Conservation (phyloP, 2,329 filamentous ascomycete species). For the Claviceps pazoutovae region DNA sequence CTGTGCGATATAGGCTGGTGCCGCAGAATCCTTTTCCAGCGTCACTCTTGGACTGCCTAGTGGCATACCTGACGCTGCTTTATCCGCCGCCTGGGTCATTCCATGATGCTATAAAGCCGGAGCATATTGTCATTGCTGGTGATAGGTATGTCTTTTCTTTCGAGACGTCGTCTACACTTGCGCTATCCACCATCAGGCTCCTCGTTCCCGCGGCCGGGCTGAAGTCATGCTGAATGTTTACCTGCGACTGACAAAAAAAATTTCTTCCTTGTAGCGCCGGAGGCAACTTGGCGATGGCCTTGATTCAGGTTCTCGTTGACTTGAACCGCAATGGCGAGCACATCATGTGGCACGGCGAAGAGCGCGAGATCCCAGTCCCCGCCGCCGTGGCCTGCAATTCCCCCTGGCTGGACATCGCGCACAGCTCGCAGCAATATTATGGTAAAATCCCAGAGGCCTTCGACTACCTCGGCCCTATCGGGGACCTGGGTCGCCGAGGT, state of each 20-base stretch:
- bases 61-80: conserved; percentile 58
- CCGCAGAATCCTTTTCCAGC: conserved; percentile 64
- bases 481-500: conserved; percentile 13
- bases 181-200: not conserved
- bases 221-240: not conserved
- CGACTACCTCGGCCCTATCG: conserved; percentile 37
- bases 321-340: conserved; percentile 32
- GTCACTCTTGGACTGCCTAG: conserved; percentile 57
- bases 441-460: conserved; percentile 14
- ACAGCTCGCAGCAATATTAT: conserved; percentile 28
- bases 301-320: conserved; percentile 56
- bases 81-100: conserved; percentile 55
- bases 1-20: conserved; percentile 59
- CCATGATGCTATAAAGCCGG: conserved; percentile 50
- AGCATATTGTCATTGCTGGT: conserved; percentile 56
- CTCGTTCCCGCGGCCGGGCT: too few species aligned
- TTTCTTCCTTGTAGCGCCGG: conserved; percentile 40
- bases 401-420: conserved; percentile 60
- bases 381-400: conserved; percentile 49
- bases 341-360: conserved; percentile 46
- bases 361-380: conserved; percentile 48
- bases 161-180: not conserved
- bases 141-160: conserved; percentile 37
- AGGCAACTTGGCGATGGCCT: conserved; percentile 52
- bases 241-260: too few species aligned